Percentiles rank a stretch among this genome's conserved stretches.
Conservation (phyloP, 2,329 filamentous ascomycete genomes). For the Rasamsonia emersonii region DNA sequence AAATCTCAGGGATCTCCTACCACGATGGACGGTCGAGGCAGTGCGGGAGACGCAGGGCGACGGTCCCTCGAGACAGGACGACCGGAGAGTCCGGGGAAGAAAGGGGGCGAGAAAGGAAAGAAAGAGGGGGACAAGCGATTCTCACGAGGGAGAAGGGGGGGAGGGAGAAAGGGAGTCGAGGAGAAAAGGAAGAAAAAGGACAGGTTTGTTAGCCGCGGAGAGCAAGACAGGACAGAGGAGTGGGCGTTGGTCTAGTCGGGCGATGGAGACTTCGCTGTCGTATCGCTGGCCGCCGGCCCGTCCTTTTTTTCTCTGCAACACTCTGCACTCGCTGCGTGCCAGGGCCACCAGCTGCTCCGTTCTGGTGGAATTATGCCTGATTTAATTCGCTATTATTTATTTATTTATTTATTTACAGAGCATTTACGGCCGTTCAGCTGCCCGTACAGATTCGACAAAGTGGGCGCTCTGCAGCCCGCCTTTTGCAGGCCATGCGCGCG, state of each 20-base stretch:
- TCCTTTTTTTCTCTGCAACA: neutral
- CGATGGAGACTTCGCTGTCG: neutral
- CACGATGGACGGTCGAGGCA: conserved; percentile 22
- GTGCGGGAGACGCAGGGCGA: conserved; percentile 12
- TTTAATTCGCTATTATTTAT: no score
- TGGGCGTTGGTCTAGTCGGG: neutral
- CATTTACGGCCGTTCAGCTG: no score
- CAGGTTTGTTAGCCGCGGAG: conserved; percentile 8
- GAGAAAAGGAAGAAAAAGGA: conserved; percentile 4
- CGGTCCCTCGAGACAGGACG: conserved; percentile 16
- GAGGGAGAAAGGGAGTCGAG: conserved; percentile 12
- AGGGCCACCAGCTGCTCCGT: no score
- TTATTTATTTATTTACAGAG: no score
- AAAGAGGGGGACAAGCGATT: conserved; percentile 18
- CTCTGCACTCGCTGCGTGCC: no score
- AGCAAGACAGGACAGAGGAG: conserved; percentile 6
- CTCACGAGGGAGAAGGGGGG: conserved; percentile 10
- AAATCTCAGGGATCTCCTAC: conserved; percentile 18
- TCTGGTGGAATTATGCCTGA: no score
- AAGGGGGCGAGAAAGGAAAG: conserved; percentile 19
- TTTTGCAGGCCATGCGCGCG: no score
- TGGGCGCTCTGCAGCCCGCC: no score
- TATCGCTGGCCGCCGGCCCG: neutral
- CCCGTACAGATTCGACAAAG: no score
- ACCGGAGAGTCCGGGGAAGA: conserved; percentile 13